Conservation (phyloP, 176 grass and related monocot genomes). For the Eremochloa ophiuroides region DNA sequence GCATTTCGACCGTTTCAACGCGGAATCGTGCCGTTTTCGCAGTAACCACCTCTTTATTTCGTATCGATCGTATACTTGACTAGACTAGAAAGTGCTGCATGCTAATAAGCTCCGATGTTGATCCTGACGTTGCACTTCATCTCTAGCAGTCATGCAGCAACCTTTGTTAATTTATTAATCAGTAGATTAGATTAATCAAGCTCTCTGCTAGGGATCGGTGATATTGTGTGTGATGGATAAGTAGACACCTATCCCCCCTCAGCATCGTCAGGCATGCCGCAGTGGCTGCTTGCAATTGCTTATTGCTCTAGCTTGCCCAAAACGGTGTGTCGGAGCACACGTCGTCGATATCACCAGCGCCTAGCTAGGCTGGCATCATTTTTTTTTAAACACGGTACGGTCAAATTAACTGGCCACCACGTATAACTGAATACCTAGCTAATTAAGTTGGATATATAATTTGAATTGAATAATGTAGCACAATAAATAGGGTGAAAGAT, state of each 20-base stretch:
- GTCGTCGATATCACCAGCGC: not conserved
- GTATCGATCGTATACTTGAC: no score
- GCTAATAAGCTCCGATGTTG: not conserved
- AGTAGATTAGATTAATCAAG: not conserved
- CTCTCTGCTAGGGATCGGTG: not conserved
- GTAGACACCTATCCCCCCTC: not conserved
- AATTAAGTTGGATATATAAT: not conserved
- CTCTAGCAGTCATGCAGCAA: not conserved
- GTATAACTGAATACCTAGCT: not conserved
- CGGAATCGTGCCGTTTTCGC: constrained; percentile 34
- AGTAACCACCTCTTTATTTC: not conserved
- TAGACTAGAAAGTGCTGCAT: no score
- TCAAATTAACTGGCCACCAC: not conserved
- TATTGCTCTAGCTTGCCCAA: constrained; percentile 11
- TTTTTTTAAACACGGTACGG: not conserved
- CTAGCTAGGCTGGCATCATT: not conserved
- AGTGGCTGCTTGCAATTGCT: not conserved
- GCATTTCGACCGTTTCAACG: constrained; percentile 25
- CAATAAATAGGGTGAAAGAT: no score
- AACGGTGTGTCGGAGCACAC: not conserved
- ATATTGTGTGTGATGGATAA: not conserved
- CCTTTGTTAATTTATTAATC: not conserved
- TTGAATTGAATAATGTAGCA: no score
- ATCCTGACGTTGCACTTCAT: not conserved
- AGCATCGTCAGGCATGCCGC: no score